phyloP scores from a whole-genome alignment of 805 yeast species.

The Hanseniaspora vineae region DNA sequence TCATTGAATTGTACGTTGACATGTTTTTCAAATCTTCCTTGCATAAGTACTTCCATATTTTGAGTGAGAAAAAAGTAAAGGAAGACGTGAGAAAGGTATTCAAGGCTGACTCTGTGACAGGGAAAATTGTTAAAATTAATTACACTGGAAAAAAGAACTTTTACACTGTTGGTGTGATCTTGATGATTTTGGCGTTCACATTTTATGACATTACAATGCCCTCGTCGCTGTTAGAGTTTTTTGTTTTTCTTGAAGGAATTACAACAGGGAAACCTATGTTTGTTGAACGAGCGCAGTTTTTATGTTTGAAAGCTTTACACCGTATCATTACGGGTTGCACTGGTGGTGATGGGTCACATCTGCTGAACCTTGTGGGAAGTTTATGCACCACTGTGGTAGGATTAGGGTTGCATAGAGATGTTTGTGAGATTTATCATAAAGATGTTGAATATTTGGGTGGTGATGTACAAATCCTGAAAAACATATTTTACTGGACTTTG shows the following conservation, averaged over 20 bases:
- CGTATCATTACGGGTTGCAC: slow-evolving; percentile 4
- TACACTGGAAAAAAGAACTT: slow-evolving; percentile 14
- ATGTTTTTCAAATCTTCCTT: slow-evolving; percentile 14
- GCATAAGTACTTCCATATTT: slow-evolving; percentile 6
- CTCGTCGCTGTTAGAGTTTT: slow-evolving; percentile 9
- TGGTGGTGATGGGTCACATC: slow-evolving; percentile 18
- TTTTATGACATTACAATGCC: slow-evolving; percentile 11
- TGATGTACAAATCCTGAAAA: slow-evolving; percentile 10
- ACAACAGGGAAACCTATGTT: slow-evolving; percentile 16
- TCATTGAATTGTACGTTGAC: slow-evolving; percentile 5
- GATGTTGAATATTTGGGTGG: slow-evolving; percentile 12
- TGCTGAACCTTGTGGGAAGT: slow-evolving; percentile 7
- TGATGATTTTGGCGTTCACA: slow-evolving; percentile 12
- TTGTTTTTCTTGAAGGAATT: slow-evolving; percentile 16
- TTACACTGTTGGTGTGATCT: slow-evolving; percentile 18
- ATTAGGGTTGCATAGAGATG: slow-evolving; percentile 16
- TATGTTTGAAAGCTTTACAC: slow-evolving; percentile 9
- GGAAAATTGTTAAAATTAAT: neutral
- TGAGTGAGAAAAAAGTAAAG: slow-evolving; percentile 1
- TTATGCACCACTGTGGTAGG: slow-evolving; percentile 10
- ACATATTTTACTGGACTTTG: slow-evolving; percentile 17
- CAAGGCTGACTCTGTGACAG: slow-evolving; percentile 4
- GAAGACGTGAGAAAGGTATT: slow-evolving; percentile 6
- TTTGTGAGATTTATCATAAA: slow-evolving; percentile 7
- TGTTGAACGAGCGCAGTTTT: slow-evolving; percentile 19